Conservation (phyloP, 352 stramenopile genomes). For the Globisporangium spiculum region DNA sequence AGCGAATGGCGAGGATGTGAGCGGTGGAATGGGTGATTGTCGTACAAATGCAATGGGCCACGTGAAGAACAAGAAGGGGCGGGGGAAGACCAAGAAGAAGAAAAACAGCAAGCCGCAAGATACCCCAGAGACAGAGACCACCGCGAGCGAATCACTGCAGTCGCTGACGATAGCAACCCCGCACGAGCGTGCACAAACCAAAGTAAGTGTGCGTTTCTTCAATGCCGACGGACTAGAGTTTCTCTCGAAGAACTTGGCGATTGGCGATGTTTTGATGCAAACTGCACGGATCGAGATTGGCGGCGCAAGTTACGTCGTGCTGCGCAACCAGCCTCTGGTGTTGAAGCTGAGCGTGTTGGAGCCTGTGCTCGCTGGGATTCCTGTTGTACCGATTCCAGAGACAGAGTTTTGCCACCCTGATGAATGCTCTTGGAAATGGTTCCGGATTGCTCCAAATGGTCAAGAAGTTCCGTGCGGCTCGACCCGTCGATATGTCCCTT, state of each 20-base stretch:
- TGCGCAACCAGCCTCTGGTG: slow-evolving; percentile 67
- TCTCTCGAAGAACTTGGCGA: slow-evolving; percentile 22
- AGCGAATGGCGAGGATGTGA: background rate
- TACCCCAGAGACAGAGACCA: background rate
- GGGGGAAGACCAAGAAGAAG: slow-evolving; percentile 11
- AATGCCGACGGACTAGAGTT: slow-evolving; percentile 33
- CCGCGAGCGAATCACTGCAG: background rate
- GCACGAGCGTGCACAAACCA: slow-evolving; percentile 4
- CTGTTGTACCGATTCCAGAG: slow-evolving; percentile 41
- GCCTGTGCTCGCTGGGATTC: slow-evolving; percentile 45
- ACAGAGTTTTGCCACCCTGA: slow-evolving; percentile 63
- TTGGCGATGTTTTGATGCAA: slow-evolving; percentile 47
- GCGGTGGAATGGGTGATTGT: background rate
- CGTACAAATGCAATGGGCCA: background rate
- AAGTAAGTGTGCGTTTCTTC: slow-evolving; percentile 46
- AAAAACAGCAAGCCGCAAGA: slow-evolving; percentile 25
- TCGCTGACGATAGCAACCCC: background rate
- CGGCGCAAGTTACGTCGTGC: slow-evolving; percentile 36
- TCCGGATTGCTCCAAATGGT: slow-evolving; percentile 23
- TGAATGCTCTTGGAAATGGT: slow-evolving; percentile 67
- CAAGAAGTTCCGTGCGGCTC: slow-evolving; percentile 17
- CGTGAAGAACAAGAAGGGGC: slow-evolving; percentile 6
- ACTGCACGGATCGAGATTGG: slow-evolving; percentile 46
- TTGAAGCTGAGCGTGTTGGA: slow-evolving; percentile 38
- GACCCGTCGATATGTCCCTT: slow-evolving; percentile 39